These are phyloP conservation scores for Verticillium zaregamsianum DNA, from an alignment of 2,329 filamentous ascomycete species.

Conservation along the genomic window DNA sequence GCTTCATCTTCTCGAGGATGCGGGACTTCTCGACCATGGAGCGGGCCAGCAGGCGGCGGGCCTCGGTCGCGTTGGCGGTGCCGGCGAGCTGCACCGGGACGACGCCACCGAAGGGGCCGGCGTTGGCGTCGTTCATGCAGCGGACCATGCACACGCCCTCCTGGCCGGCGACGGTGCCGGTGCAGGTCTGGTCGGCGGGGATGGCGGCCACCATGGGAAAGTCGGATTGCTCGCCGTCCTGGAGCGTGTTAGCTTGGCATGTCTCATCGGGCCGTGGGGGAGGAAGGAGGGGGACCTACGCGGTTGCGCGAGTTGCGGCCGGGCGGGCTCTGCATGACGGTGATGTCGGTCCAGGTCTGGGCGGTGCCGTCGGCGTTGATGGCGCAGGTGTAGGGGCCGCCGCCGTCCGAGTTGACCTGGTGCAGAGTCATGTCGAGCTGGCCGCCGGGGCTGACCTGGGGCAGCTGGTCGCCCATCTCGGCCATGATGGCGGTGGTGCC, in stretches of 20 bases:
- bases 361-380: constrained; percentile 52
- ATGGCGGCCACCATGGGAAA: constrained; percentile 48
- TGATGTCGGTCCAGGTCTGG: constrained; percentile 41
- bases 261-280: not conserved
- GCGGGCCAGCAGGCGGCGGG: constrained; percentile 11
- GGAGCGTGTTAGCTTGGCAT: constrained; percentile 3
- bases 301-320: constrained; percentile 44
- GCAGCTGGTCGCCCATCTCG: constrained; percentile 50
- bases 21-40: constrained; percentile 4
- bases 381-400: constrained; percentile 50
- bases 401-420: constrained; percentile 14
- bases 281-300: constrained; percentile 15
- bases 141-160: constrained; percentile 54
- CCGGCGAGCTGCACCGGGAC: constrained; percentile 19
- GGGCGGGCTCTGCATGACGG: constrained; percentile 46
- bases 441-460: constrained; percentile 56
- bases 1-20: not conserved
- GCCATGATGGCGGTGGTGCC: constrained; percentile 55
- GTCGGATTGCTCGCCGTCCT: constrained; percentile 31
- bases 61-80: constrained; percentile 8
- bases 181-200: constrained; percentile 46
- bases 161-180: constrained; percentile 51
- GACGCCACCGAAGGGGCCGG: constrained; percentile 51
- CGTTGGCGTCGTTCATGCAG: constrained; percentile 51
- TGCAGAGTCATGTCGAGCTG: constrained; percentile 50